Conservation (phyloP, 192 early-diverging fungal species). For the Backusella mclennaniae region DNA sequence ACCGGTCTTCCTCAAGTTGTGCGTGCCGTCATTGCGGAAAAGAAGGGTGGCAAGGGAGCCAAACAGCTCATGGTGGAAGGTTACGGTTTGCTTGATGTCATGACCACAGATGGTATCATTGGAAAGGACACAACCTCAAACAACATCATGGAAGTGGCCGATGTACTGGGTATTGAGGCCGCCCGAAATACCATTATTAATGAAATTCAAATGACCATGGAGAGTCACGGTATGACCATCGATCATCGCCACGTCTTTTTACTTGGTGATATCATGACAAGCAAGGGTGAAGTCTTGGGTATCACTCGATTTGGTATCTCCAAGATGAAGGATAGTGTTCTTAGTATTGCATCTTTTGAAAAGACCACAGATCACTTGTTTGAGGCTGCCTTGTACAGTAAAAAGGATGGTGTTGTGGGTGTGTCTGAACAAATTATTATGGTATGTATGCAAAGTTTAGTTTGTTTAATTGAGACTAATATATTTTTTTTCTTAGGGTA, state of each 20-base stretch:
- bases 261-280: constrained; percentile 97
- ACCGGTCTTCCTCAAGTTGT: constrained; percentile 83
- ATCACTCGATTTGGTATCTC: constrained; percentile 99
- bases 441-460: constrained; percentile 51
- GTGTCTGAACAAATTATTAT: constrained; percentile 99
- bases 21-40: constrained; percentile 84
- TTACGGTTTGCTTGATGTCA: constrained; percentile 88
- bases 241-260: constrained; percentile 96
- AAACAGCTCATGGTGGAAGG: constrained; percentile 88
- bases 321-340: constrained; percentile 99
- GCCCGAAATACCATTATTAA: constrained; percentile 86
- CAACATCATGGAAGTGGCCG: constrained; percentile 89
- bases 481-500: constrained; percentile 48
- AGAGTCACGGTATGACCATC: constrained; percentile 88
- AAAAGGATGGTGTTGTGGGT: constrained; percentile 90
- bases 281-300: constrained; percentile 97
- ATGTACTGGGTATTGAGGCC: constrained; percentile 95
- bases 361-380: constrained; percentile 99
- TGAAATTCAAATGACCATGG: constrained; percentile 87
- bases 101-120: constrained; percentile 93
- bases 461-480: too few relatives aligned
- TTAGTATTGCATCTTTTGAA: constrained; percentile 99
- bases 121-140: constrained; percentile 80
- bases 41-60: constrained; percentile 47
- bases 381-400: constrained; percentile 94